Evolutionary conservation across 1,284 basidiomycete species (phyloP).

Genomic region (Clitocybe nebularis): DNA sequence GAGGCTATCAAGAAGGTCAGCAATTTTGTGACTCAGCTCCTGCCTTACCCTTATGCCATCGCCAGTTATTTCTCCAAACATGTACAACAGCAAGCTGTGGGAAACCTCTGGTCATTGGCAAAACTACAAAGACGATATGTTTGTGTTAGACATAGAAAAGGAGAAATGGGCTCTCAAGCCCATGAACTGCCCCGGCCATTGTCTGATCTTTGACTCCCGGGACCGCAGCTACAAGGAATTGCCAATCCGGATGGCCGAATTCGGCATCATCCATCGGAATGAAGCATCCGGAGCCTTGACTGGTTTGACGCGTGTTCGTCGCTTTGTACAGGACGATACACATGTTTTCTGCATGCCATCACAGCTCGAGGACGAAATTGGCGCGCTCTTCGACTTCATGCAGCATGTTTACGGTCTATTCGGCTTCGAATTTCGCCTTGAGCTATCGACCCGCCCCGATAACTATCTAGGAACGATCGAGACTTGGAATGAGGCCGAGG

Average conservation of each 20-base stretch:
- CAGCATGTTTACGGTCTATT: constrained; percentile 93
- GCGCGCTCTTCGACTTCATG: constrained; percentile 91
- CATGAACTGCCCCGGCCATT: constrained; percentile 99
- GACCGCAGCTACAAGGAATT: constrained; percentile 96
- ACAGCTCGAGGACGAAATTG: constrained; percentile 90
- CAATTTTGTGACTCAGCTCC: not conserved
- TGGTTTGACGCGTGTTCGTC: constrained; percentile 89
- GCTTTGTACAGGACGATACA: constrained; percentile 98
- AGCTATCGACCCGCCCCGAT: constrained; percentile 94
- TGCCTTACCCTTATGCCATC: constrained; percentile 1
- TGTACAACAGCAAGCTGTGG: constrained; percentile 97
- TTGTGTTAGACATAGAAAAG: constrained; percentile 90
- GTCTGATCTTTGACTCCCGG: constrained; percentile 91
- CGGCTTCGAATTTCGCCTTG: constrained; percentile 94
- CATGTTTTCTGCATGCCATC: constrained; percentile 97
- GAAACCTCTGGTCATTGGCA: constrained; percentile 98
- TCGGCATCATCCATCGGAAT: constrained; percentile 96
- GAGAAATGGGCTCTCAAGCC: constrained; percentile 94
- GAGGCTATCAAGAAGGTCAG: constrained; percentile 82
- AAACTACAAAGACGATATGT: constrained; percentile 99
- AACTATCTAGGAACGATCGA: constrained; percentile 90
- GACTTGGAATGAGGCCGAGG: constrained; percentile 38
- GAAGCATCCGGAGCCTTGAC: constrained; percentile 95
- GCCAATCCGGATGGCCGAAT: constrained; percentile 96
- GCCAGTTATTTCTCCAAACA: constrained; percentile 94